A percentile compares a stretch with the other conserved stretches of the same genome.
phyloP scores from a whole-genome alignment of 306 rosid species.

The Coriaria nepalensis region DNA sequence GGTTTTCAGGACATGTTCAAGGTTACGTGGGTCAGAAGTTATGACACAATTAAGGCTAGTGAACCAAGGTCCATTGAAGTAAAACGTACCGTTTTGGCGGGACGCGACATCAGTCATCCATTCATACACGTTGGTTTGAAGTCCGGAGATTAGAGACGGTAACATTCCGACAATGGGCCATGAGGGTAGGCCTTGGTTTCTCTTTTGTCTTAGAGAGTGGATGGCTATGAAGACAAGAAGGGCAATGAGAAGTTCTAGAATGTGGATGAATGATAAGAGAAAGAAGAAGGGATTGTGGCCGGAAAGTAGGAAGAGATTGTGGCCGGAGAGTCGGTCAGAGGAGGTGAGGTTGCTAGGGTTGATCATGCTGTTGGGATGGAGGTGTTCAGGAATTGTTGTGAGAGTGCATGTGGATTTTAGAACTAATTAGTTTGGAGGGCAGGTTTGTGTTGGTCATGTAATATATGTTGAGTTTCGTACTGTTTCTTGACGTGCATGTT shows the following conservation, averaged over 20 bases:
- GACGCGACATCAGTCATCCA: constrained; percentile 43
- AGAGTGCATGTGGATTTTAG: neutral
- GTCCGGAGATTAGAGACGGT: constrained; percentile 43
- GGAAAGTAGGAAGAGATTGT: neutral
- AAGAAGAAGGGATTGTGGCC: constrained; percentile 10
- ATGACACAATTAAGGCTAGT: constrained; percentile 51
- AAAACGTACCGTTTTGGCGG: constrained; percentile 46
- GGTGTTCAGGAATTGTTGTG: constrained; percentile 21
- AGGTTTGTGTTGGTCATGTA: constrained; percentile 17
- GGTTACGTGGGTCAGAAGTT: constrained; percentile 74
- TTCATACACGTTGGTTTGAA: constrained; percentile 39
- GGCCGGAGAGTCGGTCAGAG: neutral
- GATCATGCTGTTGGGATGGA: constrained; percentile 29
- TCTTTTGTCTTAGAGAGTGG: constrained; percentile 49
- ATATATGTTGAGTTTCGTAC: constrained; percentile 10
- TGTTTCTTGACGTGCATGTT: constrained; percentile 48
- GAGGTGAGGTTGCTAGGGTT: constrained; percentile 19
- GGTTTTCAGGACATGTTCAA: constrained; percentile 78
- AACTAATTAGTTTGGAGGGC: constrained; percentile 5
- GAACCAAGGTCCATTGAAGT: constrained; percentile 55
- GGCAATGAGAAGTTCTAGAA: constrained; percentile 48
- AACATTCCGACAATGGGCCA: constrained; percentile 86
- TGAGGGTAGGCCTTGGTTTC: constrained; percentile 38
- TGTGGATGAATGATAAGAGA: constrained; percentile 23
- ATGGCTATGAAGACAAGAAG: constrained; percentile 39